These are phyloP conservation scores for Ailanthus altissimus DNA, from an alignment of 345 rosid species.

Conservation along the genomic window DNA sequence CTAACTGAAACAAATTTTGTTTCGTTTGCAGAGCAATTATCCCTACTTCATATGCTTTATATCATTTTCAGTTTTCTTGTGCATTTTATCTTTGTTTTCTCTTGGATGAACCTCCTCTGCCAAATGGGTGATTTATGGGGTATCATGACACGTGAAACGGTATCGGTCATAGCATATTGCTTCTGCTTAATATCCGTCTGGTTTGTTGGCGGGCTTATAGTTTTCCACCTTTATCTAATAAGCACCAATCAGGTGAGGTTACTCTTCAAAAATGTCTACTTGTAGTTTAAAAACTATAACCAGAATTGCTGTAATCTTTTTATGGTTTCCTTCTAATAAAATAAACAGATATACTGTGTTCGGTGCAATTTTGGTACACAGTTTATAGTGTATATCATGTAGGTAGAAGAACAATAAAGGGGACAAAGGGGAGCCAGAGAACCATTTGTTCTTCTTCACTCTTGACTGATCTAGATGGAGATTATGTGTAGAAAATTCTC, in stretches of 20 bases:
- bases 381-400: not conserved
- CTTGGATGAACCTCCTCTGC: constrained; percentile 62
- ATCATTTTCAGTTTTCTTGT: constrained; percentile 63
- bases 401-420: too few relatives aligned
- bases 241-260: constrained; percentile 66
- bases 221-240: constrained; percentile 70
- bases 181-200: constrained; percentile 59
- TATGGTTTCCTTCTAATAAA: too few relatives aligned
- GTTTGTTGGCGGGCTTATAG: constrained; percentile 83
- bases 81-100: constrained; percentile 70
- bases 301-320: not conserved
- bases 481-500: not conserved
- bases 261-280: not conserved
- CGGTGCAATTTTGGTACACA: too few relatives aligned
- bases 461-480: not conserved
- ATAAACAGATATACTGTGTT: too few relatives aligned
- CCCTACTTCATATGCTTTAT: constrained; percentile 73
- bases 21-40: constrained; percentile 56
- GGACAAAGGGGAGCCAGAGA: too few relatives aligned
- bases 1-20: not conserved
- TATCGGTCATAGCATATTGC: constrained; percentile 56
- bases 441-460: not conserved
- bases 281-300: not conserved
- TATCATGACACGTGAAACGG: constrained; percentile 38
- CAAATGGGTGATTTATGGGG: constrained; percentile 37